A percentile compares a stretch with the other conserved stretches of the same genome.
Conservation (phyloP, 1,284 basidiomycete genomes). For the Tylopilus orsonianus region DNA sequence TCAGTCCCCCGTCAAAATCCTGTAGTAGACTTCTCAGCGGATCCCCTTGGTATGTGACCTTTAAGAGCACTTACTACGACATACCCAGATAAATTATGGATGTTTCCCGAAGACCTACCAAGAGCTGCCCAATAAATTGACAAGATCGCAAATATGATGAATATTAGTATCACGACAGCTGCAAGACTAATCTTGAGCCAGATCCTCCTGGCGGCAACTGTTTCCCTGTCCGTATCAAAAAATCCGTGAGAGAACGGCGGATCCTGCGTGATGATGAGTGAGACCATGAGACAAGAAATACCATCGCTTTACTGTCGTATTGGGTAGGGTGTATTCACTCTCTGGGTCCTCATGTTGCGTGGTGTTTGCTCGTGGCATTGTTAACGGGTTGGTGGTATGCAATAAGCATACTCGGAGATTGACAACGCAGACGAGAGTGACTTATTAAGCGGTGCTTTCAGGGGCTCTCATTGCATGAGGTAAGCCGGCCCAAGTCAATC, state of each 20-base stretch:
- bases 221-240: conserved; percentile 36
- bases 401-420: neutral
- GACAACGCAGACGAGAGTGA: neutral
- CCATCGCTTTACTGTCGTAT: conserved; percentile 11
- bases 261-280: conserved; percentile 30
- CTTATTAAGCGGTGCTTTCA: conserved; percentile 24
- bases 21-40: conserved; percentile 19
- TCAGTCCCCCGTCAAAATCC: conserved; percentile 53
- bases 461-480: conserved; percentile 2
- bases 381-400: neutral
- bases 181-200: conserved; percentile 35
- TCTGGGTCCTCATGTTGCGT: conserved; percentile 2
- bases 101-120: conserved; percentile 27
- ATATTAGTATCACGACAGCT: conserved; percentile 25
- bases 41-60: neutral
- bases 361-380: conserved; percentile 8
- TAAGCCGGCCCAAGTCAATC: neutral
- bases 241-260: conserved; percentile 37
- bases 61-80: conserved; percentile 35
- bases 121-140: conserved; percentile 43
- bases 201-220: conserved; percentile 28
- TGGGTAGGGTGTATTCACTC: neutral
- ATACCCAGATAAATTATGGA: conserved; percentile 40
- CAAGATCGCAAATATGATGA: conserved; percentile 34
- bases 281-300: neutral